Evolutionary conservation across 202 grass and related monocot species (phyloP).

Genomic region (Alloteropsis angusta): DNA sequence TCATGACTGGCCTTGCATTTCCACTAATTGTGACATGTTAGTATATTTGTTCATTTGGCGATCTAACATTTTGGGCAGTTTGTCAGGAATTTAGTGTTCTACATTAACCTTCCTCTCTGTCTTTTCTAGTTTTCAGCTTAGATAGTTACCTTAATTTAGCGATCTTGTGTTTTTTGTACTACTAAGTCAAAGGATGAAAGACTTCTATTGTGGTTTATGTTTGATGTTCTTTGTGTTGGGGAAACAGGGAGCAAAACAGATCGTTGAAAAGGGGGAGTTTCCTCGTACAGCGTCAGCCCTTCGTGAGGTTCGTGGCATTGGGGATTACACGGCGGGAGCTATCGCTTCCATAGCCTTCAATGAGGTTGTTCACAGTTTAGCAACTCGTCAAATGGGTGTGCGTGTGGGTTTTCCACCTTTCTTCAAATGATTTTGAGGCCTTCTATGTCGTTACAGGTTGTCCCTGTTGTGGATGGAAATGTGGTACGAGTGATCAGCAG

Average conservation of each 20-base stretch:
- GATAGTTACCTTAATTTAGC: not conserved
- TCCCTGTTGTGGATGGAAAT: conserved; percentile 90
- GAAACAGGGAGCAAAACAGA: conserved; percentile 81
- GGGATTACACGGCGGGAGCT: conserved; percentile 86
- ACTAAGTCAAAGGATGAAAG: not conserved
- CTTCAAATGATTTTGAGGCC: not conserved
- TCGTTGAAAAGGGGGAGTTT: conserved; percentile 50
- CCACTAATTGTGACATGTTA: not conserved
- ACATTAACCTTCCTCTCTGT: not conserved
- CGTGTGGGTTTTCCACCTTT: not conserved
- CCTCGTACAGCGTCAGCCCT: conserved; percentile 55
- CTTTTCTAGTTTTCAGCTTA: not conserved
- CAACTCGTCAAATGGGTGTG: not conserved
- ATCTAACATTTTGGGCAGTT: not conserved
- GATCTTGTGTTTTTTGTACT: not conserved
- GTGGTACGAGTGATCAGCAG: conserved; percentile 79
- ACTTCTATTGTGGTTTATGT: not conserved
- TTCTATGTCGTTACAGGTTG: conserved; percentile 36
- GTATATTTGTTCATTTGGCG: not conserved
- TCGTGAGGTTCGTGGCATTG: conserved; percentile 62
- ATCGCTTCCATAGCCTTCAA: conserved; percentile 95
- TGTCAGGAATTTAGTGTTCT: not conserved
- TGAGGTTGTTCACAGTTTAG: conserved; percentile 39
- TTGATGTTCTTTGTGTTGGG: not conserved
- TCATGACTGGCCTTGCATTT: not conserved